A percentile compares a stretch with the other conserved stretches of the same genome.
phyloP scores from a whole-genome alignment of 169 alveolate genomes.

The Eimeria brunetti region DNA sequence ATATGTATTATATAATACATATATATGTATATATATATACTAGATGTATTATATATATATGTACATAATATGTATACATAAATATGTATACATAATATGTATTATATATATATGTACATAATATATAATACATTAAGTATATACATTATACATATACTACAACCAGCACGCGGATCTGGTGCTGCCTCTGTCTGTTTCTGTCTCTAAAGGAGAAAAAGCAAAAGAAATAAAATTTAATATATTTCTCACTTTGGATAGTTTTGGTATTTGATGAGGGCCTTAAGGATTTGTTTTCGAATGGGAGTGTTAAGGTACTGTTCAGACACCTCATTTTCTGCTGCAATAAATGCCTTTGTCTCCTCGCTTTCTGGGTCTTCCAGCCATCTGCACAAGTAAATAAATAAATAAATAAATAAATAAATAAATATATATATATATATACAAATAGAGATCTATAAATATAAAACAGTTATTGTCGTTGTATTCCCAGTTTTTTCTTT shows the following conservation, averaged over 20 bases:
- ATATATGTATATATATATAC: too few species aligned
- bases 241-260: constrained; percentile 65
- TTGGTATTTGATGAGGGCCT: constrained; percentile 13
- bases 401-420: too few species aligned
- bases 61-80: not conserved
- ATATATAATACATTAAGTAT: too few species aligned
- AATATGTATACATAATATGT: not conserved
- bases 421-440: too few species aligned
- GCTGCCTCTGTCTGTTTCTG: too few species aligned
- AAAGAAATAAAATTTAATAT: too few species aligned
- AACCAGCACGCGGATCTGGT: not conserved
- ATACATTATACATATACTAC: too few species aligned
- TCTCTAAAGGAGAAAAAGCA: too few species aligned
- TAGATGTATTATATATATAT: too few species aligned
- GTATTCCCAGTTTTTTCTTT: not conserved
- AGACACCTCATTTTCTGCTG: constrained; percentile 44
- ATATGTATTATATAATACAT: too few species aligned
- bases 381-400: constrained; percentile 56
- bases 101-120: too few species aligned
- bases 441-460: too few species aligned
- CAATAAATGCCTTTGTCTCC: constrained; percentile 74
- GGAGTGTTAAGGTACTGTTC: constrained; percentile 46
- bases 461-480: not conserved
- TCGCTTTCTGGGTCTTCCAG: constrained; percentile 76
- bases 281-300: not conserved